A percentile compares a stretch with the other conserved stretches of the same genome.
Conservation (phyloP, 2,329 filamentous ascomycete species). For the Alternaria gaisen region DNA sequence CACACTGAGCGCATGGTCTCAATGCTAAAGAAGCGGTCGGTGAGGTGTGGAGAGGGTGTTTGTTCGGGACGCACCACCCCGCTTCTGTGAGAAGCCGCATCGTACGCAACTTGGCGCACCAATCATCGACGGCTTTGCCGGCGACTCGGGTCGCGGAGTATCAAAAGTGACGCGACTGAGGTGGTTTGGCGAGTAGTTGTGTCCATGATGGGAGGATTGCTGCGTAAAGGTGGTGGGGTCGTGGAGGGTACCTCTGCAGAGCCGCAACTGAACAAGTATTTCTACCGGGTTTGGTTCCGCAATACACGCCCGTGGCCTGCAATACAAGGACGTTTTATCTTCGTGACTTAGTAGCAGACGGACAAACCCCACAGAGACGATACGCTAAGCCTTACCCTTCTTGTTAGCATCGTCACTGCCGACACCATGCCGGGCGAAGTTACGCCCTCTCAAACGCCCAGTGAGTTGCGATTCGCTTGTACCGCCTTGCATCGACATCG, state of each 20-base stretch:
- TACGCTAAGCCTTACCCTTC: conserved; percentile 24
- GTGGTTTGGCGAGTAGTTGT: conserved; percentile 14
- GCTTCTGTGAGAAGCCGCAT: conserved; percentile 12
- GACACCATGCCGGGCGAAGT: conserved; percentile 11
- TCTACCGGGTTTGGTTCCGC: neutral
- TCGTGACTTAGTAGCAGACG: neutral
- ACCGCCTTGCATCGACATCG: neutral
- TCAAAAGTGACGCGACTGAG: conserved; percentile 4
- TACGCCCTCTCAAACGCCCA: conserved; percentile 11
- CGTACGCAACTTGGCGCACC: conserved; percentile 15
- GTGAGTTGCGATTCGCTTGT: conserved; percentile 28
- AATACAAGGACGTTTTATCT: conserved; percentile 1
- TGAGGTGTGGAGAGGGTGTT: conserved; percentile 17
- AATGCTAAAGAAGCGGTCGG: conserved; percentile 24
- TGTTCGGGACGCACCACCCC: conserved; percentile 18
- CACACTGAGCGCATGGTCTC: neutral
- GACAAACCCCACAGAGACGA: conserved; percentile 5
- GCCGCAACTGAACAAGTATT: conserved; percentile 12
- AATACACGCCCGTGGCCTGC: neutral
- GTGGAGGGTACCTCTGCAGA: conserved; percentile 13
- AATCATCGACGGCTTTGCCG: conserved; percentile 7
- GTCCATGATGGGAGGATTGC: conserved; percentile 9
- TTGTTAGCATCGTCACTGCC: conserved; percentile 8
- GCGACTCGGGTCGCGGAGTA: conserved; percentile 8
- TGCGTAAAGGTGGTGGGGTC: neutral